Conservation (phyloP, 23 red algal species). For the Agarophyton chilense region DNA sequence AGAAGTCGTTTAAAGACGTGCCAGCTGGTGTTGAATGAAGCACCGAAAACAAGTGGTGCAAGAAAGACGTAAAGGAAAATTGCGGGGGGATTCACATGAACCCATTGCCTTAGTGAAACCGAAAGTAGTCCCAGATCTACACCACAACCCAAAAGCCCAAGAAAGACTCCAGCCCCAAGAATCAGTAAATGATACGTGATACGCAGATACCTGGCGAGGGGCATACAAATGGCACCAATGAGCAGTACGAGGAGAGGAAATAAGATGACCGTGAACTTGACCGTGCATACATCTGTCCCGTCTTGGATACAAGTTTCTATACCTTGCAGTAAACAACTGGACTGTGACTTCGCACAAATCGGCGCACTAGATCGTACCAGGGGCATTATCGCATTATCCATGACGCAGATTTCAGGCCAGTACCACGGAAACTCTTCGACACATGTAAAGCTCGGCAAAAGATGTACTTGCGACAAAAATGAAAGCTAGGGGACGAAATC, state of each 20-base stretch:
- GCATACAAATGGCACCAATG: constrained; percentile 48
- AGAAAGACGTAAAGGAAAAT: constrained; percentile 90
- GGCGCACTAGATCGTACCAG: neutral
- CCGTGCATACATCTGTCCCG: constrained; percentile 15
- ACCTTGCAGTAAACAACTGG: constrained; percentile 34
- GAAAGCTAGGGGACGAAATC: neutral
- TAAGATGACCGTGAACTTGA: constrained; percentile 65
- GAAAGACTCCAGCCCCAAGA: constrained; percentile 63
- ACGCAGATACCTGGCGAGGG: constrained; percentile 19
- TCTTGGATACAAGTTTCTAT: constrained; percentile 3
- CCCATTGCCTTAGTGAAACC: constrained; percentile 81
- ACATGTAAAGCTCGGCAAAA: neutral
- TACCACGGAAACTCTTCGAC: neutral
- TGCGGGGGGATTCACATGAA: constrained; percentile 80
- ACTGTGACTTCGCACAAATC: constrained; percentile 26
- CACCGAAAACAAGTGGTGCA: constrained; percentile 90
- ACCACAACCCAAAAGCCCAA: constrained; percentile 84
- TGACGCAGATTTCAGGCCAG: neutral
- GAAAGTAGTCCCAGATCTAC: constrained; percentile 78
- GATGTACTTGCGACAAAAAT: neutral
- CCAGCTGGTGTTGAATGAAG: constrained; percentile 84
- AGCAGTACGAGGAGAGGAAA: constrained; percentile 74
- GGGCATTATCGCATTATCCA: neutral
- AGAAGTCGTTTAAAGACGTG: constrained; percentile 84
- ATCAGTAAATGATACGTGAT: constrained; percentile 82